phyloP scores from a whole-genome alignment of 768 basidiomycete species.

The Boletus vinaceobasis region DNA sequence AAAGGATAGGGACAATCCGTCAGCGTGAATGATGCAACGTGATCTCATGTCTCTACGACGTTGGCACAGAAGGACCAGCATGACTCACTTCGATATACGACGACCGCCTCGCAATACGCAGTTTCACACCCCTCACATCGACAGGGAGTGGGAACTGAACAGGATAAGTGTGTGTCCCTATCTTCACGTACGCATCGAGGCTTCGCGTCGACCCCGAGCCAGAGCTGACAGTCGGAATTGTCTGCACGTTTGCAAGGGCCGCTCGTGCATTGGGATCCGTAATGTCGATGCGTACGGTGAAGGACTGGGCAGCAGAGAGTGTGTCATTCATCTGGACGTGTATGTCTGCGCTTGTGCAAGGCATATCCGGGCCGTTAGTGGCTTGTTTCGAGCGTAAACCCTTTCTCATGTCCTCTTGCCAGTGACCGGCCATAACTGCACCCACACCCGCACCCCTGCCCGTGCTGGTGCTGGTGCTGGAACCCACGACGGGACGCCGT shows the following conservation, averaged over 20 bases:
- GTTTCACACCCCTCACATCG: constrained; percentile 32
- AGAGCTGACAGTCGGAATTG: constrained; percentile 6
- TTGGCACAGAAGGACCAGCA: neutral
- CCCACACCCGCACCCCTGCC: neutral
- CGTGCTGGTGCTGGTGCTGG: neutral
- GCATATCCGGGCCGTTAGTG: neutral
- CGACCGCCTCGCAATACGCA: constrained; percentile 51
- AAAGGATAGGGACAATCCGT: neutral
- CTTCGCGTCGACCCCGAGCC: neutral
- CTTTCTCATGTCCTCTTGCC: neutral
- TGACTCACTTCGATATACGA: constrained; percentile 40
- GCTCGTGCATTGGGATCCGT: constrained; percentile 14
- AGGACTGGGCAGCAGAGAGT: constrained; percentile 1
- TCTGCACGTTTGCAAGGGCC: constrained; percentile 5
- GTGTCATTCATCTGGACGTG: constrained; percentile 15
- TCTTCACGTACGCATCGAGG: constrained; percentile 5
- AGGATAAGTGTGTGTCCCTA: constrained; percentile 14
- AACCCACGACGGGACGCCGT: constrained; percentile 9
- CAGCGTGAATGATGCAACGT: neutral
- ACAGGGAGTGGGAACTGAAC: constrained; percentile 46
- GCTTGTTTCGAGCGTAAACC: neutral
- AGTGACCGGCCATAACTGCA: neutral
- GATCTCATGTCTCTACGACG: neutral
- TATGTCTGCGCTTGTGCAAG: neutral
- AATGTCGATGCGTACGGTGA: constrained; percentile 20